Evolutionary conservation across 805 yeast genomes (phyloP).

Genomic region (Kluyveromyces wickerhamii): DNA sequence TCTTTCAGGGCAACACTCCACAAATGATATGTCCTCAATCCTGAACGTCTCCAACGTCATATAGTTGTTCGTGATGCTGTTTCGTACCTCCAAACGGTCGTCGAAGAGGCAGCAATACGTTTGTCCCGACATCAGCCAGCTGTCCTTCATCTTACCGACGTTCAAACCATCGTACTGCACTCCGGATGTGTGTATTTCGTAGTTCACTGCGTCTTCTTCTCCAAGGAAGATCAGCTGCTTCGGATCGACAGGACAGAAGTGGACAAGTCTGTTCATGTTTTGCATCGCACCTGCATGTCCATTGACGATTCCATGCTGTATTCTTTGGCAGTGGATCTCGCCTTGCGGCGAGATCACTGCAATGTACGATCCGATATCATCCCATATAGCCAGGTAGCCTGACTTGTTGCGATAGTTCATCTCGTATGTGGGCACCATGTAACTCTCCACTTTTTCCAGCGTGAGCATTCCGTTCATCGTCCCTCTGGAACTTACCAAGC

Average conservation of each 20-base stretch:
- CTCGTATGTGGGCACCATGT: background rate
- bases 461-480: constrained; percentile 5
- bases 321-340: background rate
- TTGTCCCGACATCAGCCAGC: constrained; percentile 1
- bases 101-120: background rate
- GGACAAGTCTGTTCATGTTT: too few relatives aligned
- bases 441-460: background rate
- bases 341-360: constrained; percentile 1
- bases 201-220: too few relatives aligned
- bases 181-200: too few relatives aligned
- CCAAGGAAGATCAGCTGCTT: too few relatives aligned
- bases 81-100: background rate
- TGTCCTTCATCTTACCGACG: background rate
- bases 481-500: constrained; percentile 4
- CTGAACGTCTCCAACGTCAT: background rate
- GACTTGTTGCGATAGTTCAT: background rate
- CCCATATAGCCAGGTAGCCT: constrained; percentile 3
- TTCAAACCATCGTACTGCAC: too few relatives aligned
- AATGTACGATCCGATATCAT: constrained; percentile 1
- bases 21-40: background rate
- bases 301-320: constrained; percentile 1
- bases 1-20: background rate
- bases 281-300: too few relatives aligned
- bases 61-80: background rate
- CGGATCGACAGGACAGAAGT: too few relatives aligned